Conservation (phyloP, 1,284 basidiomycete genomes). For the Boletus albobrunnescens region DNA sequence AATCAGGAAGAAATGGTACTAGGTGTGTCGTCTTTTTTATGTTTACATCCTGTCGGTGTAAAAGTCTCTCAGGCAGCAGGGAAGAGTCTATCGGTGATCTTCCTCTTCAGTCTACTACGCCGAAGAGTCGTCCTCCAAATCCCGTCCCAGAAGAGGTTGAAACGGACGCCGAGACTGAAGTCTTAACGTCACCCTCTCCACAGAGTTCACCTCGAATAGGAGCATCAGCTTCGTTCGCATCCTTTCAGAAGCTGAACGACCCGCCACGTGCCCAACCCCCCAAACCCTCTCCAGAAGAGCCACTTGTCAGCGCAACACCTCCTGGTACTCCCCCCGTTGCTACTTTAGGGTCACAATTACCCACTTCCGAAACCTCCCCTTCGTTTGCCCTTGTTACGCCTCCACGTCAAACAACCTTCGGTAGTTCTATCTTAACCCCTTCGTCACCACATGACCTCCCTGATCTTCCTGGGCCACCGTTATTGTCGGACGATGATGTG, state of each 20-base stretch:
- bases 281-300: slow-evolving; percentile 1
- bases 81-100: slow-evolving; percentile 31
- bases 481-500: slow-evolving; percentile 44
- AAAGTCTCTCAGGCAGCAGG: slow-evolving; percentile 36
- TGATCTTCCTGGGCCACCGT: slow-evolving; percentile 58
- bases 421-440: slow-evolving; percentile 47
- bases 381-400: slow-evolving; percentile 45
- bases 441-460: slow-evolving; percentile 56
- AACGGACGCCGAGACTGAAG: slow-evolving; percentile 31
- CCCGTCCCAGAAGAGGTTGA: slow-evolving; percentile 16
- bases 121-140: slow-evolving; percentile 21
- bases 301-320: slow-evolving; percentile 20
- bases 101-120: slow-evolving; percentile 25
- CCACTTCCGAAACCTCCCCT: slow-evolving; percentile 12
- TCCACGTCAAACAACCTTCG: slow-evolving; percentile 42
- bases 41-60: not conserved
- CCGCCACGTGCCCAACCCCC: slow-evolving; percentile 7
- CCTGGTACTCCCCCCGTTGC: slow-evolving; percentile 23
- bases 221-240: not conserved
- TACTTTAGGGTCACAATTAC: not conserved
- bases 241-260: slow-evolving; percentile 16
- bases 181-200: slow-evolving; percentile 20
- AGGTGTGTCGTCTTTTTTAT: slow-evolving; percentile 31
- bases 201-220: slow-evolving; percentile 21
- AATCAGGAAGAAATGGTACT: slow-evolving; percentile 31